phyloP scores from a whole-genome alignment of 371 early-diverging fungal genomes.

The Blastocladiella emersonii region DNA sequence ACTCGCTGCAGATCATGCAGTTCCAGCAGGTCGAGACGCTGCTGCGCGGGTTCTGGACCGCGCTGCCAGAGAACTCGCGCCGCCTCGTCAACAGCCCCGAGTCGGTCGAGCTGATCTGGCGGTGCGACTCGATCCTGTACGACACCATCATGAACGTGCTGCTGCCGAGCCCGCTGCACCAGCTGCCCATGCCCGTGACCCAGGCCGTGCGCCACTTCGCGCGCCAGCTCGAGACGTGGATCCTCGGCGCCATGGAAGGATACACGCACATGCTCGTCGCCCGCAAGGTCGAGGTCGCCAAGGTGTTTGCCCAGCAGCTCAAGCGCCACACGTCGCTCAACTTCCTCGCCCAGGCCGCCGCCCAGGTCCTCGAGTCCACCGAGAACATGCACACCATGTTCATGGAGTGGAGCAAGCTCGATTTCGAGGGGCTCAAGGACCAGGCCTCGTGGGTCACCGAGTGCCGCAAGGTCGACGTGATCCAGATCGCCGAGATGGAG shows the following conservation, averaged over 20 bases:
- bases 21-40: constrained; percentile 14
- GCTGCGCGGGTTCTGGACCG: constrained; percentile 13
- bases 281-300: constrained; percentile 22
- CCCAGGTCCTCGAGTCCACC: constrained; percentile 20
- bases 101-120: constrained; percentile 29
- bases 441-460: constrained; percentile 40
- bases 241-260: constrained; percentile 15
- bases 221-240: constrained; percentile 21
- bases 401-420: constrained; percentile 32
- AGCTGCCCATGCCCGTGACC: constrained; percentile 18
- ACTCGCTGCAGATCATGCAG: constrained; percentile 12
- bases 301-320: constrained; percentile 33
- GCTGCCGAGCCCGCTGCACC: constrained; percentile 23
- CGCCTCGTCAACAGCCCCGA: constrained; percentile 15
- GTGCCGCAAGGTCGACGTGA: constrained; percentile 24
- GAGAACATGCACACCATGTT: constrained; percentile 22
- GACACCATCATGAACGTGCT: constrained; percentile 30
- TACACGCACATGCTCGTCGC: constrained; percentile 18
- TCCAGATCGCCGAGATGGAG: constrained; percentile 22
- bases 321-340: constrained; percentile 36
- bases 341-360: constrained; percentile 30
- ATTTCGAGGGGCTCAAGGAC: constrained; percentile 30
- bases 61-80: constrained; percentile 6
- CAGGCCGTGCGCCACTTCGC: constrained; percentile 25
- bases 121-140: constrained; percentile 37